Percentiles rank a stretch among this genome's conserved stretches.
Conservation (phyloP, 2,329 filamentous ascomycete genomes). For the Aspergillus niger region DNA sequence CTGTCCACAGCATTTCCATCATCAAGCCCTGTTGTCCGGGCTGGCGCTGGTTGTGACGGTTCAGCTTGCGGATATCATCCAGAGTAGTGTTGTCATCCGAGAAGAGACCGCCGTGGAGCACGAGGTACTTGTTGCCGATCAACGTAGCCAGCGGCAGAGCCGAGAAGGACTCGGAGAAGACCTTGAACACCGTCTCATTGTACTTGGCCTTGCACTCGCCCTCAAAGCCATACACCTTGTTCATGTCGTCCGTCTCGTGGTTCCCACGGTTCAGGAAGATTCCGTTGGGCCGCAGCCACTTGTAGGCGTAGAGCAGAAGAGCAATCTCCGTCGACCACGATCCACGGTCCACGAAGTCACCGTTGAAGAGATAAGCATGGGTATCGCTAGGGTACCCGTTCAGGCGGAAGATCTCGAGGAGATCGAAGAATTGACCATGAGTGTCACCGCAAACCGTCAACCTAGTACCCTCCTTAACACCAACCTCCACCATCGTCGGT, state of each 20-base stretch:
- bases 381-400: conserved; percentile 83
- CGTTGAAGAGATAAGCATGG: conserved; percentile 96
- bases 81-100: conserved; percentile 88
- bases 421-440: conserved; percentile 96
- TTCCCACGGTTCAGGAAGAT: conserved; percentile 98
- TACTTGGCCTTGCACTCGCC: conserved; percentile 99
- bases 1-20: conserved; percentile 99
- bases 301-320: conserved; percentile 90
- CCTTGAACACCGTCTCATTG: conserved; percentile 91
- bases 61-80: conserved; percentile 90
- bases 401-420: conserved; percentile 91
- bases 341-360: conserved; percentile 95
- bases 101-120: conserved; percentile 92
- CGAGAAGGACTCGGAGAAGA: conserved; percentile 98
- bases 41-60: conserved; percentile 87
- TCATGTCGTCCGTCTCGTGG: conserved; percentile 99
- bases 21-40: conserved; percentile 92
- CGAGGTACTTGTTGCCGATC: conserved; percentile 86
- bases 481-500: conserved; percentile 93
- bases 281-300: conserved; percentile 82
- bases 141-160: conserved; percentile 88
- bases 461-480: conserved; percentile 73
- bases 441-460: conserved; percentile 97
- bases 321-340: conserved; percentile 99
- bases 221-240: conserved; percentile 96